Conservation (phyloP, 129 eudicot species). For the Saposhnikovia divaricata region DNA sequence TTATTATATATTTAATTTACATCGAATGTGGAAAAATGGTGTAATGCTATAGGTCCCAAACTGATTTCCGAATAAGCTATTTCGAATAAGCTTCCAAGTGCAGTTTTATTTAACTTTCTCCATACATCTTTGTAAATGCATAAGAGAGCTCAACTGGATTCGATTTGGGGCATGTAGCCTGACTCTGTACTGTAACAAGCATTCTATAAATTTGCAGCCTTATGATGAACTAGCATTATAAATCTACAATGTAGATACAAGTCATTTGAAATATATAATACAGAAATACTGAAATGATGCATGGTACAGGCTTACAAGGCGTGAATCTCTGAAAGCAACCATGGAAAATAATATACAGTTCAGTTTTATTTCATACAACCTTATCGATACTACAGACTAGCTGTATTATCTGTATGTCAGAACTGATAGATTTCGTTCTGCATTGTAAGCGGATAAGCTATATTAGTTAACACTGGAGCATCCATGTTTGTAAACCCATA, state of each 20-base stretch:
- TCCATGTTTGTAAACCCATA: neutral
- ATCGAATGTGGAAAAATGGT: neutral
- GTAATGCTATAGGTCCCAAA: neutral
- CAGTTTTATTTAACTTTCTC: neutral
- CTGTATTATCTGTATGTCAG: neutral
- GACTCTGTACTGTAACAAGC: neutral
- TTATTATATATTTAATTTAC: too few relatives aligned
- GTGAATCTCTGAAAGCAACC: neutral
- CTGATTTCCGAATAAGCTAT: neutral
- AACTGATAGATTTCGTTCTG: slow-evolving; percentile 7
- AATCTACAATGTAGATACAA: neutral
- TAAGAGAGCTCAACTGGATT: neutral
- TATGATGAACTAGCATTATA: neutral
- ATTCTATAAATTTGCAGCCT: neutral
- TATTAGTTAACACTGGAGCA: neutral
- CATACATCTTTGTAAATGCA: neutral
- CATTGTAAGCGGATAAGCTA: neutral
- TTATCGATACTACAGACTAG: neutral
- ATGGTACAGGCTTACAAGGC: neutral
- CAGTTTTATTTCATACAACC: neutral
- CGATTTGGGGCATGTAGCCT: neutral
- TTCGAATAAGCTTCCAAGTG: too few relatives aligned
- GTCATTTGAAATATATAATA: neutral
- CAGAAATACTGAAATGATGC: neutral
- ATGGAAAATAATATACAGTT: neutral